Conservation (phyloP, 2,329 filamentous ascomycete species). For the Pseudohalonectria lignicola region DNA sequence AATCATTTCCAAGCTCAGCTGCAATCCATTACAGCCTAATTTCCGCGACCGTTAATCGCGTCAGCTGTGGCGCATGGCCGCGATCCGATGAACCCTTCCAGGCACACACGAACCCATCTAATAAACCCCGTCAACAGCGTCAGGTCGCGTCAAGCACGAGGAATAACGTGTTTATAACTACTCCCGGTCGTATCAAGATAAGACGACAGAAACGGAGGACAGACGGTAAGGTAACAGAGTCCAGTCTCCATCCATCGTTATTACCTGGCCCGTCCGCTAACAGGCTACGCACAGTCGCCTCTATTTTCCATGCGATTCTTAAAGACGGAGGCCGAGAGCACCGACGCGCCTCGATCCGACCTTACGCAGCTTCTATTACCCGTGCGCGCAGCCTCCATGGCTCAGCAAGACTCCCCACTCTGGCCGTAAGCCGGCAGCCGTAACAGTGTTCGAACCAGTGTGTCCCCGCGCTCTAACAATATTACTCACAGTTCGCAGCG, state of each 20-base stretch:
- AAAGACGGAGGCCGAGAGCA: background rate
- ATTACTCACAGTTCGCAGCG: slow-evolving; percentile 4
- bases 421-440: slow-evolving; percentile 4
- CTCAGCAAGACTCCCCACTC: slow-evolving; percentile 1
- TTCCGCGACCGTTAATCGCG: background rate
- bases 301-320: background rate
- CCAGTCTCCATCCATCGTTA: slow-evolving; percentile 3
- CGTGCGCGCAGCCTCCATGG: slow-evolving; percentile 2
- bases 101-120: background rate
- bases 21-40: too few species aligned
- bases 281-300: slow-evolving; percentile 4
- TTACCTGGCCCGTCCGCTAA: slow-evolving; percentile 5
- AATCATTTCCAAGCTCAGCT: background rate
- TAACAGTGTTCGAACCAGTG: slow-evolving; percentile 1
- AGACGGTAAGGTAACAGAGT: slow-evolving; percentile 3
- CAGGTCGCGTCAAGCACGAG: background rate
- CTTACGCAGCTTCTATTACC: background rate
- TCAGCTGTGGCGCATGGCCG: background rate
- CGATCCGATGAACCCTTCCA: background rate
- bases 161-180: slow-evolving; percentile 1
- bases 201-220: slow-evolving; percentile 1
- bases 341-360: background rate
- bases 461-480: slow-evolving; percentile 4
- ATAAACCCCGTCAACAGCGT: background rate
- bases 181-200: slow-evolving; percentile 4